These are phyloP conservation scores for Dothistroma pini DNA, from an alignment of 2,329 filamentous ascomycete genomes.

Conservation along the genomic window DNA sequence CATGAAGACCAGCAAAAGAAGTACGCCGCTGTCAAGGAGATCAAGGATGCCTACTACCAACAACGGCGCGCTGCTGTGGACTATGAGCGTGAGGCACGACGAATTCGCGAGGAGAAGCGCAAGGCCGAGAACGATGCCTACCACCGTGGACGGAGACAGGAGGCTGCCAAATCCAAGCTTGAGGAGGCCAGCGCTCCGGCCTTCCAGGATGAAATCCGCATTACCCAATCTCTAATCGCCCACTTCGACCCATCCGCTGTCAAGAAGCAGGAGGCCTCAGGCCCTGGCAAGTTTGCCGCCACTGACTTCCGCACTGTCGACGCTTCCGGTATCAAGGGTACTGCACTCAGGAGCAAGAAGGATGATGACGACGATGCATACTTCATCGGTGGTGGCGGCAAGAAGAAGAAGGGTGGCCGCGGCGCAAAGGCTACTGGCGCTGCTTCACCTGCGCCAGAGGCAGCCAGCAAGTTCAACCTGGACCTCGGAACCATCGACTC, in stretches of 20 bases:
- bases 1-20: slow-evolving; percentile 85
- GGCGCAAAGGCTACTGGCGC: slow-evolving; percentile 65
- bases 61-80: slow-evolving; percentile 77
- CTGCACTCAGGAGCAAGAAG: slow-evolving; percentile 78
- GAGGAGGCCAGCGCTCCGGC: slow-evolving; percentile 81
- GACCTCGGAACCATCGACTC: slow-evolving; percentile 91
- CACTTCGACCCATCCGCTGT: slow-evolving; percentile 78
- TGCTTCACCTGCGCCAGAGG: slow-evolving; percentile 46
- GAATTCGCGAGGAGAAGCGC: slow-evolving; percentile 70
- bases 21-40: slow-evolving; percentile 72
- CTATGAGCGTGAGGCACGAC: slow-evolving; percentile 79
- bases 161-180: slow-evolving; percentile 70
- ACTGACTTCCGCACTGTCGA: slow-evolving; percentile 80
- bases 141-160: slow-evolving; percentile 69
- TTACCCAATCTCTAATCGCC: slow-evolving; percentile 79
- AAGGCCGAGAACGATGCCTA: slow-evolving; percentile 75
- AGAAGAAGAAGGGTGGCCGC: slow-evolving; percentile 75
- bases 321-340: slow-evolving; percentile 78
- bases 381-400: slow-evolving; percentile 67
- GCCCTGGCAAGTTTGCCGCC: slow-evolving; percentile 70
- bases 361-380: slow-evolving; percentile 79
- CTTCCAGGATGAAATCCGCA: slow-evolving; percentile 88
- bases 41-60: slow-evolving; percentile 86
- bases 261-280: slow-evolving; percentile 59
- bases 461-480: slow-evolving; percentile 68